Percentiles rank a stretch among this genome's conserved stretches.
Evolutionary conservation across 371 early-diverging fungal genomes (phyloP).

Genomic region (Mucor circinelloides): DNA sequence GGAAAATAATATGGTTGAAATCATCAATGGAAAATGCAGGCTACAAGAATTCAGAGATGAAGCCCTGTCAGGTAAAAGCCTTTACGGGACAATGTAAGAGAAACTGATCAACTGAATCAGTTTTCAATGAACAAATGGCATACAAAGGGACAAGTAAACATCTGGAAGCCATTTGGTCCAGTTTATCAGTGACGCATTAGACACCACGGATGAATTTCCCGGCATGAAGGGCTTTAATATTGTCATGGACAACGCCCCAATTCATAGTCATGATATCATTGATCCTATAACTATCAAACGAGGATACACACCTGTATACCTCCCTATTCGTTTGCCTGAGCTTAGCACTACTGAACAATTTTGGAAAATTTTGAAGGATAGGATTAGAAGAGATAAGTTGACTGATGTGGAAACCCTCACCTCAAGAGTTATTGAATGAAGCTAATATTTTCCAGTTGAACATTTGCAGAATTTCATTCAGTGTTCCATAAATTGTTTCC

Average conservation of each 20-base stretch:
- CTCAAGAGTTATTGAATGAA: slow-evolving; percentile 11
- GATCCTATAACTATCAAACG: slow-evolving; percentile 6
- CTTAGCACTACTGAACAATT: background rate
- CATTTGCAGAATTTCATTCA: slow-evolving; percentile 18
- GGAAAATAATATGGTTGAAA: background rate
- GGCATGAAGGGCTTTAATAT: slow-evolving; percentile 12
- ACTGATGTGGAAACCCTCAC: background rate
- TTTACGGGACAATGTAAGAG: background rate
- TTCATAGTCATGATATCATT: background rate
- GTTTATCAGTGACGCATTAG: slow-evolving; percentile 5
- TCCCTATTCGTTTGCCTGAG: no score
- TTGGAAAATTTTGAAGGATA: slow-evolving; percentile 15
- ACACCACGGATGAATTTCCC: slow-evolving; percentile 1
- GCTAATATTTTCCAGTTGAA: slow-evolving; percentile 11
- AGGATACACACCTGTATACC: slow-evolving; percentile 4
- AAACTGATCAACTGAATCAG: background rate
- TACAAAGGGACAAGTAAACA: background rate
- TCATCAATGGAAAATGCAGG: background rate
- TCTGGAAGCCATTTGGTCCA: no score
- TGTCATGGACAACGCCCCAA: slow-evolving; percentile 8
- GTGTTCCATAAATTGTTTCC: slow-evolving; percentile 9
- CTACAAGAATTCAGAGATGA: background rate
- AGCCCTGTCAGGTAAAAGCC: background rate
- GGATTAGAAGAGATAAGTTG: slow-evolving; percentile 8
- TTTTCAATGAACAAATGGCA: background rate